A percentile compares a stretch with the other conserved stretches of the same genome.
phyloP scores from a whole-genome alignment of 2,329 filamentous ascomycete species.

The Fusarium fujikuroi region DNA sequence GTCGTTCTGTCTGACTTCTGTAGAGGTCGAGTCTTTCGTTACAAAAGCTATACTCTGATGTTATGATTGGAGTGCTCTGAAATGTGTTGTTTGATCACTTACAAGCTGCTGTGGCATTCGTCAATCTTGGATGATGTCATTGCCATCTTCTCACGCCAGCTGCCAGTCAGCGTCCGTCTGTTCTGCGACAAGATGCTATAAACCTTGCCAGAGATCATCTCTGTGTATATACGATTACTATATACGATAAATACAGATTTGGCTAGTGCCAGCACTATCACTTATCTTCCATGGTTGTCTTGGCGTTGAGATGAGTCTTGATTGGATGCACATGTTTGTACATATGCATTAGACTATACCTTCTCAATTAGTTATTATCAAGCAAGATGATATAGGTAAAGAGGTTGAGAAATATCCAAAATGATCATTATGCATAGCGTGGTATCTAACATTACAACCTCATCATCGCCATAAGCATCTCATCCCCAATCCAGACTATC shows the following conservation, averaged over 20 bases:
- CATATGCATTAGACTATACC: background rate
- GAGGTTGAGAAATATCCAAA: background rate
- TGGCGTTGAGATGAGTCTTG: background rate
- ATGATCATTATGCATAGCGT: background rate
- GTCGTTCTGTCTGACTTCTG: background rate
- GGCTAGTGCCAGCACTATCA: background rate
- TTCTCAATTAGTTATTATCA: background rate
- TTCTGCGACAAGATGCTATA: background rate
- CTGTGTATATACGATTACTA: too few species aligned
- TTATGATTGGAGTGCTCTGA: rapidly evolving
- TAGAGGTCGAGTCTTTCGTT: background rate
- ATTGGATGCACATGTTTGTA: background rate
- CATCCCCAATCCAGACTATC: background rate
- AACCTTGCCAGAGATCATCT: background rate
- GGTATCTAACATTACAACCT: background rate
- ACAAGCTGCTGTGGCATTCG: rapidly evolving
- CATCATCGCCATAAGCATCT: background rate
- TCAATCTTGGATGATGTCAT: background rate
- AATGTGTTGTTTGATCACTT: too few species aligned
- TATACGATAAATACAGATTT: too few species aligned
- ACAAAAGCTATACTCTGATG: rapidly evolving
- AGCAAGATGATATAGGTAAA: background rate
- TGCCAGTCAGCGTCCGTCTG: too few species aligned
- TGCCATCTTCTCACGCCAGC: background rate
- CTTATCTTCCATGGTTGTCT: background rate